phyloP scores from a whole-genome alignment of 2,329 filamentous ascomycete species.

The Penicillium sp. region DNA sequence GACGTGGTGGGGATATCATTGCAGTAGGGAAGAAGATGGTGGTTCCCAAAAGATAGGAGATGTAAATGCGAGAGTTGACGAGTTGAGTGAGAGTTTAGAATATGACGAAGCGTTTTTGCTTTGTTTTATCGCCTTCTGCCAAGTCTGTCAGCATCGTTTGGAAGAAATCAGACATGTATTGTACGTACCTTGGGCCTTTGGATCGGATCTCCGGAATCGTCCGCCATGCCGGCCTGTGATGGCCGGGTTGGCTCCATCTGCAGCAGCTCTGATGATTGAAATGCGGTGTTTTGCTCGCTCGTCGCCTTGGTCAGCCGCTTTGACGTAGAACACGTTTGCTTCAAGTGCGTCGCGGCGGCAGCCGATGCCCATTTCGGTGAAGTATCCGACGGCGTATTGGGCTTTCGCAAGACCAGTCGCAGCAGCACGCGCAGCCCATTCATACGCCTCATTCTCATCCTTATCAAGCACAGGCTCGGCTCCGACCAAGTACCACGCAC shows the following conservation, averaged over 20 bases:
- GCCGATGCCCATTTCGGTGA: slow-evolving; percentile 97
- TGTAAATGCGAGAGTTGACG: neutral
- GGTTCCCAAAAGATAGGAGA: neutral
- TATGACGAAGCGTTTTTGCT: slow-evolving; percentile 27
- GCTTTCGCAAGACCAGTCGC: slow-evolving; percentile 70
- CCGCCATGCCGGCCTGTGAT: slow-evolving; percentile 24
- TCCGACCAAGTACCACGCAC: slow-evolving; percentile 97
- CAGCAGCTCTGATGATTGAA: slow-evolving; percentile 80
- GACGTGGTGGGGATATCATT: neutral
- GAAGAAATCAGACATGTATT: neutral
- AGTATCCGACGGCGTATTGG: slow-evolving; percentile 94
- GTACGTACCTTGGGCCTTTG: slow-evolving; percentile 13
- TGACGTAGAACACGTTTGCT: slow-evolving; percentile 98
- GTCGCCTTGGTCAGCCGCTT: slow-evolving; percentile 87
- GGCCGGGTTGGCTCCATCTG: slow-evolving; percentile 52
- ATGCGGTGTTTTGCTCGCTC: slow-evolving; percentile 84
- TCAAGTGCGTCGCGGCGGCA: slow-evolving; percentile 92
- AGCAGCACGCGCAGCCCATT: slow-evolving; percentile 88
- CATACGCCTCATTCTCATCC: slow-evolving; percentile 93
- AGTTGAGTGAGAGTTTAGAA: slow-evolving; percentile 10
- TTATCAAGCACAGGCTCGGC: slow-evolving; percentile 89
- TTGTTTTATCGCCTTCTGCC: slow-evolving; percentile 18
- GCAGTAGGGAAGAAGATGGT: no score
- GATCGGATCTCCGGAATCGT: slow-evolving; percentile 8
- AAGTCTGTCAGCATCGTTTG: neutral